Percentiles rank a stretch among this genome's conserved stretches.
Conservation (phyloP, 106 monocot species). For the Dioscorea alata region DNA sequence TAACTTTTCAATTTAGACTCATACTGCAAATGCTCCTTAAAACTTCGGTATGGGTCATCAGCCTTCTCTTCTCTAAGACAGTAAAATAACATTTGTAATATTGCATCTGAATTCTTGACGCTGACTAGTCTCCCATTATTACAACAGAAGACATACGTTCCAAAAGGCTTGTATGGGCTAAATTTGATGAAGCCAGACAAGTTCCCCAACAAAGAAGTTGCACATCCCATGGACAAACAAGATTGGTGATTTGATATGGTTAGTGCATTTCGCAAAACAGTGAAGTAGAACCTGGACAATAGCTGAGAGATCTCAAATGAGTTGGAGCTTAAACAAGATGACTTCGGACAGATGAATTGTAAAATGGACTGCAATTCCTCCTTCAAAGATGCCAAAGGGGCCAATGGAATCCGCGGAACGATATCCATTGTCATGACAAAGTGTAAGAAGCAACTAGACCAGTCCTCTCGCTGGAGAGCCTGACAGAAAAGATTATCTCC, state of each 20-base stretch:
- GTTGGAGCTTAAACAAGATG: constrained; percentile 15
- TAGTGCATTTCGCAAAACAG: constrained; percentile 30
- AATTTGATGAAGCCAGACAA: constrained; percentile 32
- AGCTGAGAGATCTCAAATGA: constrained; percentile 11
- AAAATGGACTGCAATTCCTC: constrained; percentile 40
- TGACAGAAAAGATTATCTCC: constrained; percentile 35
- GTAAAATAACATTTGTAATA: constrained; percentile 41
- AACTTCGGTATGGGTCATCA: constrained; percentile 28
- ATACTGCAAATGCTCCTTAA: constrained; percentile 38
- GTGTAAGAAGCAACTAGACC: constrained; percentile 40
- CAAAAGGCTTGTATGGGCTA: constrained; percentile 49
- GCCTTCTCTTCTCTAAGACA: constrained; percentile 23
- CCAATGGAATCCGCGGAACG: constrained; percentile 30
- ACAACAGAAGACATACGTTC: constrained; percentile 20
- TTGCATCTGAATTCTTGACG: constrained; percentile 34
- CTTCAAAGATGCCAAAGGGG: constrained; percentile 32
- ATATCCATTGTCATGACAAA: constrained; percentile 34
- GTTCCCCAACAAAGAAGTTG: constrained; percentile 34
- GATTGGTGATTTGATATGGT: constrained; percentile 33
- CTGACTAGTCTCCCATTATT: constrained; percentile 15
- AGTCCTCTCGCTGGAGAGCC: constrained; percentile 37
- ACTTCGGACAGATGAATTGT: constrained; percentile 20
- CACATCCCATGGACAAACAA: constrained; percentile 46
- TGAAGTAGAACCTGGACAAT: constrained; percentile 17
- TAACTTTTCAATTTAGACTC: constrained; percentile 24